A percentile compares a stretch with the other conserved stretches of the same genome.
phyloP scores from a whole-genome alignment of 495 filamentous ascomycete genomes.

The Pyrenula aspistea region DNA sequence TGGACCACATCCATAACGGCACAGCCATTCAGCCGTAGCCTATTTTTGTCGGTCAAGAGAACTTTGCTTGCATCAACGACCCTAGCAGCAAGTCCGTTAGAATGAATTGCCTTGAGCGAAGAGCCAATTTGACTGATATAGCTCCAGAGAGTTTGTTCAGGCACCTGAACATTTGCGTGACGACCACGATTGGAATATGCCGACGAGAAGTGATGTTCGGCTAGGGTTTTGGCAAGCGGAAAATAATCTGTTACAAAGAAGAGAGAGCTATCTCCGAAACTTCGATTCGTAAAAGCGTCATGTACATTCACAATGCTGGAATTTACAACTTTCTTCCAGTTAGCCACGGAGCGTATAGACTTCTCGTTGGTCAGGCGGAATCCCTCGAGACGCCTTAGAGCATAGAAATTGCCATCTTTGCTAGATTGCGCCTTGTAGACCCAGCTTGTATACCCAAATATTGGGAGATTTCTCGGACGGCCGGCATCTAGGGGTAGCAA shows the following conservation, averaged over 20 bases:
- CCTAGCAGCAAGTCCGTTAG: slow-evolving; percentile 66
- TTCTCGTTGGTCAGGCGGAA: slow-evolving; percentile 79
- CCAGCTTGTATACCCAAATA: slow-evolving; percentile 82
- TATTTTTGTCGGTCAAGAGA: slow-evolving; percentile 57
- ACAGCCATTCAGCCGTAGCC: slow-evolving; percentile 82
- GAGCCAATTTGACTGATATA: slow-evolving; percentile 90
- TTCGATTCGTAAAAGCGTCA: slow-evolving; percentile 84
- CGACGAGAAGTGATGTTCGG: slow-evolving; percentile 64
- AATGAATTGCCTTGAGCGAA: slow-evolving; percentile 76
- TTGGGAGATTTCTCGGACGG: slow-evolving; percentile 58
- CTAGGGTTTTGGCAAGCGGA: slow-evolving; percentile 78
- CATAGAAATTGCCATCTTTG: slow-evolving; percentile 76
- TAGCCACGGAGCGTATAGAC: slow-evolving; percentile 70
- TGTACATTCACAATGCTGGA: slow-evolving; percentile 77
- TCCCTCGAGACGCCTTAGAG: slow-evolving; percentile 74
- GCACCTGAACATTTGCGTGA: slow-evolving; percentile 35
- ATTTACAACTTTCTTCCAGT: slow-evolving; percentile 82
- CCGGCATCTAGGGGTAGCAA: slow-evolving; percentile 81
- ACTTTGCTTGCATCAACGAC: slow-evolving; percentile 78
- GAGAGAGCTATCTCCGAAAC: slow-evolving; percentile 88
- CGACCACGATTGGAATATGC: slow-evolving; percentile 39
- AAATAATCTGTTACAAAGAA: slow-evolving; percentile 92
- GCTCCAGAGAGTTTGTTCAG: slow-evolving; percentile 76
- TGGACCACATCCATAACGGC: slow-evolving; percentile 79
- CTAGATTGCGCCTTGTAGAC: slow-evolving; percentile 89